Evolutionary conservation across 2,329 filamentous ascomycete genomes (phyloP).

Genomic region (Microsporum ferrugineum): DNA sequence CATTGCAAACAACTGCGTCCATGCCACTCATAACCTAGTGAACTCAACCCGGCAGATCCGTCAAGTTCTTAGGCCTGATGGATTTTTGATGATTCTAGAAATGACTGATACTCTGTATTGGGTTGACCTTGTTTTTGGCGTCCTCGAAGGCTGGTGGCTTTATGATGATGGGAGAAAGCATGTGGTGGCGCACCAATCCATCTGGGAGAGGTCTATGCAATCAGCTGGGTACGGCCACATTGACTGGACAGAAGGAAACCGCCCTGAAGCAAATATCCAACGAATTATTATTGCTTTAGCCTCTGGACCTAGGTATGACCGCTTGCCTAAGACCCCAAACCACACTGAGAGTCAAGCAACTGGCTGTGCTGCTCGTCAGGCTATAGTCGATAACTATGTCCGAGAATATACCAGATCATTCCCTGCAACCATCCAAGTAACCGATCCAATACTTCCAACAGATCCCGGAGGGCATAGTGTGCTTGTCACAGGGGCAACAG

Average conservation of each 20-base stretch:
- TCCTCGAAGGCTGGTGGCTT: constrained; percentile 34
- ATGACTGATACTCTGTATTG: constrained; percentile 22
- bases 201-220: constrained; percentile 5
- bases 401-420: constrained; percentile 18
- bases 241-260: constrained; percentile 6
- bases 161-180: constrained; percentile 19
- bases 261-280: constrained; percentile 6
- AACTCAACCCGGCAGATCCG: constrained; percentile 16
- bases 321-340: background rate
- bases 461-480: constrained; percentile 20
- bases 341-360: background rate
- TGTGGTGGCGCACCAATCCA: constrained; percentile 4
- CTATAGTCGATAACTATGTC: constrained; percentile 14
- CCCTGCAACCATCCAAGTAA: constrained; percentile 1
- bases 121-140: constrained; percentile 28
- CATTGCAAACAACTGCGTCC: constrained; percentile 24
- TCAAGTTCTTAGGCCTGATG: constrained; percentile 20
- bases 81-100: constrained; percentile 24
- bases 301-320: constrained; percentile 7
- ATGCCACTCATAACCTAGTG: constrained; percentile 21
- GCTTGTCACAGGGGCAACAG: constrained; percentile 33
- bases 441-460: background rate
- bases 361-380: constrained; percentile 4
- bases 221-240: constrained; percentile 6
- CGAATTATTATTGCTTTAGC: constrained; percentile 6